Evolutionary conservation across 805 yeast species (phyloP).

Genomic region (Metschnikowia bowlesiae): DNA sequence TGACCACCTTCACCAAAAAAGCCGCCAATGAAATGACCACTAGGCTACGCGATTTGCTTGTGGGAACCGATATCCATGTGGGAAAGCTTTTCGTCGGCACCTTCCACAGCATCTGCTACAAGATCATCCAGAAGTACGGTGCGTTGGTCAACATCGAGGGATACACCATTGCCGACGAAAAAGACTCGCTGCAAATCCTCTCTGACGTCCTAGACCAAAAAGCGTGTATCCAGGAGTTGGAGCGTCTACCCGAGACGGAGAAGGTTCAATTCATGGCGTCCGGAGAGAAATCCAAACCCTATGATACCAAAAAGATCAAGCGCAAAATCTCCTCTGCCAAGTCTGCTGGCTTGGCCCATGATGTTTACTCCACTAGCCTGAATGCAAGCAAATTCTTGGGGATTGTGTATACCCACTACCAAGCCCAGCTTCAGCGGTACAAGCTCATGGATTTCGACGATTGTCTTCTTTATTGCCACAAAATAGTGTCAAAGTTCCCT

Average conservation of each 20-base stretch:
- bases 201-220: slow-evolving; percentile 34
- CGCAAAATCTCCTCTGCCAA: slow-evolving; percentile 53
- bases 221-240: slow-evolving; percentile 18
- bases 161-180: slow-evolving; percentile 60
- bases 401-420: slow-evolving; percentile 49
- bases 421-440: slow-evolving; percentile 38
- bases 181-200: slow-evolving; percentile 50
- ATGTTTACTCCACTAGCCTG: slow-evolving; percentile 27
- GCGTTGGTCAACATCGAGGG: slow-evolving; percentile 38
- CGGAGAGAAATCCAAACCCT: slow-evolving; percentile 25
- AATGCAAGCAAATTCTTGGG: slow-evolving; percentile 17
- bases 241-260: slow-evolving; percentile 15
- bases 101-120: slow-evolving; percentile 77
- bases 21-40: slow-evolving; percentile 85
- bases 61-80: slow-evolving; percentile 31
- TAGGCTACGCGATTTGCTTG: slow-evolving; percentile 43
- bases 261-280: slow-evolving; percentile 9
- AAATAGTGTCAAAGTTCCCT: slow-evolving; percentile 44
- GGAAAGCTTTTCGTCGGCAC: slow-evolving; percentile 71
- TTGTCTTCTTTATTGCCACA: slow-evolving; percentile 53
- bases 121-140: slow-evolving; percentile 57
- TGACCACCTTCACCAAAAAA: slow-evolving; percentile 89
- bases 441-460: slow-evolving; percentile 79
- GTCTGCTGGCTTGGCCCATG: slow-evolving; percentile 46
- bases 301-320: slow-evolving; percentile 39